Evolutionary conservation across 768 basidiomycete species (phyloP), one percentile per base, ranked within the genome.

Genomic region (Crepidotus variabilis): DNA sequence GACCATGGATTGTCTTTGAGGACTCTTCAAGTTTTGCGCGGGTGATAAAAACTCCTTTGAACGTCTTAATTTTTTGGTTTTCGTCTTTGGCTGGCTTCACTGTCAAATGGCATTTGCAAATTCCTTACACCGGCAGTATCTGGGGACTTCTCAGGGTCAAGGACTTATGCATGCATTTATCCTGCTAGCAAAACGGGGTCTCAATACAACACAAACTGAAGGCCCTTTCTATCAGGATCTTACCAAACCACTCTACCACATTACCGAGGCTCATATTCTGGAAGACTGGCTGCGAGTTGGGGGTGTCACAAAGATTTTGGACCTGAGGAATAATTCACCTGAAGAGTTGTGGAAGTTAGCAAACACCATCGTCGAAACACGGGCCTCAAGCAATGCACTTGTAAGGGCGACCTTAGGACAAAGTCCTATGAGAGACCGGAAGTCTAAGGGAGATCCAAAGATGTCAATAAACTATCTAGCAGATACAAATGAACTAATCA

Each of bases 61-160:
- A 9, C 63, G 73, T 0, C 58, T 78, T 0, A 72, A 78, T 47
- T 77, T 63, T 59, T 54, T 72, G 4, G 45, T 73, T 1, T 50
- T 62, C 0, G 51, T 64, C 0, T 73, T 74, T 46, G 73, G 78
- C 0, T 80, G 75, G 75, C 68, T 80, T 14, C 77, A 80, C 54
- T 56, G 69, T 0, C 39, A 60, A 23, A 77, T 80, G 69, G 75
- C 75, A 4, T 69, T 69, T 51, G 74, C 67, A 2, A 69, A 72
- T 45, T 75, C 75, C 0, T 47, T 79, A 0, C 72, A 78, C 54
- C 69, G 72, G 45, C 77, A 79, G 52, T 78, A 76, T 57, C 63
- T 70, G 3, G 73, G 72, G 0, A 73, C 72, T 0, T 49, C 61
- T 8, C 55, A 56, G 18, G 61, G 65, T 0, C 58, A 65, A 1